Percentiles rank a stretch among this genome's conserved stretches.
These are phyloP conservation scores for Boletellus ananas DNA, from an alignment of 768 basidiomycete genomes.

Conservation along the genomic window DNA sequence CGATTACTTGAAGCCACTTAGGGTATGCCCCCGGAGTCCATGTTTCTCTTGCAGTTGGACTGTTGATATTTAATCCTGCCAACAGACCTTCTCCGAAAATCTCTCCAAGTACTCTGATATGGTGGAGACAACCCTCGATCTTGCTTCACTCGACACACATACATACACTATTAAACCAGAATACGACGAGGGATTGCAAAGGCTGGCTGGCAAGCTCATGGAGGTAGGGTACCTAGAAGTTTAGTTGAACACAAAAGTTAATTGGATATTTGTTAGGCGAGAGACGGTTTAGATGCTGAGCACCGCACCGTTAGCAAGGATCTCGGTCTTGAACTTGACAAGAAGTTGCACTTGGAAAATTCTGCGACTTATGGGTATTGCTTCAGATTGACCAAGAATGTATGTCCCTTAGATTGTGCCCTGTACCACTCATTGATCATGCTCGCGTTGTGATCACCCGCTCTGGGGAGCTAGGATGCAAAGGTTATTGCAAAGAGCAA, in stretches of 20 bases:
- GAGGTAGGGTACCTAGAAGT: conserved; percentile 35
- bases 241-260: background rate
- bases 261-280: conserved; percentile 36
- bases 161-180: conserved; percentile 91
- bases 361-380: conserved; percentile 87
- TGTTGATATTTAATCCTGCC: background rate
- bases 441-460: background rate
- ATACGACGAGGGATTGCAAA: conserved; percentile 74
- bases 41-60: background rate
- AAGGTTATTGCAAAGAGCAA: conserved; percentile 59
- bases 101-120: conserved; percentile 84
- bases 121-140: conserved; percentile 94
- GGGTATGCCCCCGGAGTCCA: conserved; percentile 38
- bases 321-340: conserved; percentile 80
- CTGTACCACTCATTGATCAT: background rate
- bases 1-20: conserved; percentile 57
- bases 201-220: conserved; percentile 62
- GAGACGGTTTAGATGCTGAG: conserved; percentile 81
- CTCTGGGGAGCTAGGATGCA: conserved; percentile 58
- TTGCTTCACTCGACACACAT: conserved; percentile 79
- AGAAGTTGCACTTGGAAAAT: conserved; percentile 95
- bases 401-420: conserved; percentile 34
- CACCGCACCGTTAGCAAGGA: conserved; percentile 67
- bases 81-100: conserved; percentile 57
- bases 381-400: conserved; percentile 88